A percentile compares a stretch with the other conserved stretches of the same genome.
Conservation (phyloP, 1,139 yeast species). For the Taphrina communis region DNA sequence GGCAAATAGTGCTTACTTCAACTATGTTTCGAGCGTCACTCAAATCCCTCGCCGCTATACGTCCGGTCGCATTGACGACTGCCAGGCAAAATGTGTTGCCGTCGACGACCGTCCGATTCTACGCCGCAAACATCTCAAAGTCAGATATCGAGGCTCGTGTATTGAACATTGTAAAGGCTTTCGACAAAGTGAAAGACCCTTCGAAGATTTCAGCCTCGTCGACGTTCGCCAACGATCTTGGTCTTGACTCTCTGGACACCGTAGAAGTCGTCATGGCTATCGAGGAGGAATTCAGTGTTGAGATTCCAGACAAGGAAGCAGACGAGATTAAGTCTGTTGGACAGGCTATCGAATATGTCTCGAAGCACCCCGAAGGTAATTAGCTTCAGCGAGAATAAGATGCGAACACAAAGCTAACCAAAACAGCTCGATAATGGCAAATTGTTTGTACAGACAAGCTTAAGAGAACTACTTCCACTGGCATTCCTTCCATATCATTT, state of each 20-base stretch:
- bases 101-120: conserved; percentile 26
- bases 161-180: conserved; percentile 76
- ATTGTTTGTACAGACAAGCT: no score
- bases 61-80: conserved; percentile 16
- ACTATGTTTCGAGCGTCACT: conserved; percentile 25
- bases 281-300: conserved; percentile 69
- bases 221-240: conserved; percentile 73
- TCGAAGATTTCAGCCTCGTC: conserved; percentile 60
- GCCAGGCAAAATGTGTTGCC: not conserved
- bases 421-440: conserved; percentile 58
- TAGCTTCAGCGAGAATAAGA: no score
- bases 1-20: not conserved
- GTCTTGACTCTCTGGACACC: conserved; percentile 83
- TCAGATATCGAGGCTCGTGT: conserved; percentile 72
- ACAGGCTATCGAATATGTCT: conserved; percentile 77
- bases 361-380: conserved; percentile 67
- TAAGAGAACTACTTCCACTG: no score
- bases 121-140: conserved; percentile 40
- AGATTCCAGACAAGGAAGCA: conserved; percentile 86
- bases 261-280: conserved; percentile 90
- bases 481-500: no score
- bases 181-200: conserved; percentile 59
- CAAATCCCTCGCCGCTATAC: conserved; percentile 7
- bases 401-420: no score
- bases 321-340: conserved; percentile 82